These are phyloP conservation scores for Nigrospora osmanthi DNA, from an alignment of 2,329 filamentous ascomycete species.

Conservation along the genomic window DNA sequence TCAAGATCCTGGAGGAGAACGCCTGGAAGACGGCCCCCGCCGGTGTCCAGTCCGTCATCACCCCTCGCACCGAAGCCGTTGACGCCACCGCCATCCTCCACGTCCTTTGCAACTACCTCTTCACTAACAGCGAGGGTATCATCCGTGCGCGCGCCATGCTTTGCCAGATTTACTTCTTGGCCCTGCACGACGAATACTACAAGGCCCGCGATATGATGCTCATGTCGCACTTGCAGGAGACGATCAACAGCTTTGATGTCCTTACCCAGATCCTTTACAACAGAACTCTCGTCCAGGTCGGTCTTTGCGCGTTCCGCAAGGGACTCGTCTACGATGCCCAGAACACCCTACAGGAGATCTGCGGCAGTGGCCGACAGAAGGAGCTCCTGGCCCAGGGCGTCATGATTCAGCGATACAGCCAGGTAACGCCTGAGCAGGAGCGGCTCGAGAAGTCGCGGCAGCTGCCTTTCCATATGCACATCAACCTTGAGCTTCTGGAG, in stretches of 20 bases:
- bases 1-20: slow-evolving; percentile 89
- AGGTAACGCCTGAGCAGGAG: slow-evolving; percentile 96
- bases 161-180: slow-evolving; percentile 97
- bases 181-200: slow-evolving; percentile 96
- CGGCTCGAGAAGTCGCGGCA: slow-evolving; percentile 94
- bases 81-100: slow-evolving; percentile 74
- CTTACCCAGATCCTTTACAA: slow-evolving; percentile 98
- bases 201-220: slow-evolving; percentile 97
- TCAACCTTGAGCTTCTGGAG: slow-evolving; percentile 96
- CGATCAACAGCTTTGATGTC: slow-evolving; percentile 92
- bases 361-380: slow-evolving; percentile 94
- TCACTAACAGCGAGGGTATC: slow-evolving; percentile 89
- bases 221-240: slow-evolving; percentile 98
- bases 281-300: slow-evolving; percentile 93
- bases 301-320: slow-evolving; percentile 95
- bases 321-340: slow-evolving; percentile 96
- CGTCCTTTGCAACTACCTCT: slow-evolving; percentile 89
- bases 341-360: slow-evolving; percentile 96
- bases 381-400: slow-evolving; percentile 96
- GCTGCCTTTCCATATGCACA: slow-evolving; percentile 99
- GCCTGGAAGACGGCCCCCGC: slow-evolving; percentile 76
- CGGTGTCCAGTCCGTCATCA: slow-evolving; percentile 69
- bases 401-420: slow-evolving; percentile 94
- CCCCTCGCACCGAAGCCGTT: slow-evolving; percentile 58
- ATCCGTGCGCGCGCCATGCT: slow-evolving; percentile 95